Percentiles rank a stretch among this genome's conserved stretches.
Evolutionary conservation across 2,329 filamentous ascomycete genomes (phyloP).

Genomic region (Colletotrichum agaves): DNA sequence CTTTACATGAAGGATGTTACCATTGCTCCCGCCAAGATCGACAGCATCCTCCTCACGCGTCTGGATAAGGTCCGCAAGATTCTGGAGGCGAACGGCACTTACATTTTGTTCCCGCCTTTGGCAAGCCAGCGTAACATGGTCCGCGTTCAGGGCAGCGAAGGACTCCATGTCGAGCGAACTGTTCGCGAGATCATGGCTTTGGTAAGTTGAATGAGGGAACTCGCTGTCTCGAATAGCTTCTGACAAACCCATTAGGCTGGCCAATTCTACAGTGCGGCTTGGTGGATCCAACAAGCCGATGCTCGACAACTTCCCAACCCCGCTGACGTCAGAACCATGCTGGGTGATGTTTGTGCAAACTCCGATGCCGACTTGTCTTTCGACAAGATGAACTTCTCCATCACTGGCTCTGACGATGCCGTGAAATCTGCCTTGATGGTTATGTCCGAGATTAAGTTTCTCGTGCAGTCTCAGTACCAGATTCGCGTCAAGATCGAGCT

Average conservation of each 20-base stretch:
- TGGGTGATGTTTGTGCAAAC: slow-evolving; percentile 95
- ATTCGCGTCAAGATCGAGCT: slow-evolving; percentile 98
- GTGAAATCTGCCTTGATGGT: slow-evolving; percentile 96
- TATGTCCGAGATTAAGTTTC: slow-evolving; percentile 90
- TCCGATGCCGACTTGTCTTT: slow-evolving; percentile 95
- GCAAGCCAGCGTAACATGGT: slow-evolving; percentile 87
- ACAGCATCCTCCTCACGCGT: slow-evolving; percentile 89
- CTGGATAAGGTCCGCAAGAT: slow-evolving; percentile 98
- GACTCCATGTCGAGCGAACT: slow-evolving; percentile 92
- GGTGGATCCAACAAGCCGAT: slow-evolving; percentile 69
- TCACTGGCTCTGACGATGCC: slow-evolving; percentile 95
- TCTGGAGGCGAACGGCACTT: slow-evolving; percentile 95
- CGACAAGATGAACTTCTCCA: slow-evolving; percentile 91
- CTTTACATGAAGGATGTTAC: slow-evolving; percentile 92
- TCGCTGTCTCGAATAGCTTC: slow-evolving; percentile 10
- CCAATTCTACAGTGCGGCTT: slow-evolving; percentile 97
- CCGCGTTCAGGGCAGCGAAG: slow-evolving; percentile 91
- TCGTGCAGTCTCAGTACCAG: slow-evolving; percentile 87
- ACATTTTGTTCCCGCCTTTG: slow-evolving; percentile 89
- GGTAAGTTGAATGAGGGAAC: slow-evolving; percentile 62
- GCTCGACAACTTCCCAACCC: slow-evolving; percentile 66
- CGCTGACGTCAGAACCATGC: slow-evolving; percentile 86
- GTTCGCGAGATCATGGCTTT: slow-evolving; percentile 96
- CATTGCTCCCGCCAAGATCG: slow-evolving; percentile 91
- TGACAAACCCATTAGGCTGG: slow-evolving; percentile 71